These are phyloP conservation scores for Cryptococcus depauperatus DNA, from an alignment of 1,284 basidiomycete species.

Conservation along the genomic window DNA sequence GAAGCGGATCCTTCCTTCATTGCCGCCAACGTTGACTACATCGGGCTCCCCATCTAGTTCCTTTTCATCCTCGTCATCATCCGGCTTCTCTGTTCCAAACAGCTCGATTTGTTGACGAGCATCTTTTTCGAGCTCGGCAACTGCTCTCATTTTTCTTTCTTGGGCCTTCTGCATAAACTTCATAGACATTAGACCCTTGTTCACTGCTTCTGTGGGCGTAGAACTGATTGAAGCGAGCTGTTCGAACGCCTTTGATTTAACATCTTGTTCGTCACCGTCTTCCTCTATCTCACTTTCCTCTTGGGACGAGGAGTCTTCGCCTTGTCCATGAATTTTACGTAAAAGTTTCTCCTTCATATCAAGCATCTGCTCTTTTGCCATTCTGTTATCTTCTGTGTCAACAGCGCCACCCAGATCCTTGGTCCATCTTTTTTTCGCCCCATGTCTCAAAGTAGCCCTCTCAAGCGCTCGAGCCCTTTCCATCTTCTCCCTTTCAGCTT, in stretches of 20 bases:
- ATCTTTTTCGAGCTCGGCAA: slow-evolving; percentile 58
- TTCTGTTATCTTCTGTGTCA: slow-evolving; percentile 28
- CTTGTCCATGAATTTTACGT: slow-evolving; percentile 54
- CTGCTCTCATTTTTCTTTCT: slow-evolving; percentile 56
- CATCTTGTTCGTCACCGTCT: slow-evolving; percentile 49
- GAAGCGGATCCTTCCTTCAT: slow-evolving; percentile 50
- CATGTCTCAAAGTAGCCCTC: slow-evolving; percentile 76
- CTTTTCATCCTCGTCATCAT: slow-evolving; percentile 53
- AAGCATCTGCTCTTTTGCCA: slow-evolving; percentile 47
- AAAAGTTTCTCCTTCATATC: slow-evolving; percentile 73
- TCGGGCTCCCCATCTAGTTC: slow-evolving; percentile 38
- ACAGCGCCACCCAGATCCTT: slow-evolving; percentile 27
- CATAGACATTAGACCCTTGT: slow-evolving; percentile 73
- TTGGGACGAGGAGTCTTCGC: slow-evolving; percentile 46
- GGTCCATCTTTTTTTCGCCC: slow-evolving; percentile 53
- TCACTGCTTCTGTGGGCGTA: slow-evolving; percentile 44
- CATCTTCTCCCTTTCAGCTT: slow-evolving; percentile 56
- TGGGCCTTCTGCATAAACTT: slow-evolving; percentile 92
- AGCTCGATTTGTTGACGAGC: slow-evolving; percentile 59
- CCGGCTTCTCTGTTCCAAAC: slow-evolving; percentile 30
- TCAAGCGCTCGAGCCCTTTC: slow-evolving; percentile 75
- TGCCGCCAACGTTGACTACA: slow-evolving; percentile 44
- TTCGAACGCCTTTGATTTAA: slow-evolving; percentile 63
- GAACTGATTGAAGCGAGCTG: slow-evolving; percentile 55
- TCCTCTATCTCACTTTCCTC: slow-evolving; percentile 49